Evolutionary conservation across 106 monocot species (phyloP), one percentile per base, ranked within the genome.

Genomic region (Narthecium ossifragum): DNA sequence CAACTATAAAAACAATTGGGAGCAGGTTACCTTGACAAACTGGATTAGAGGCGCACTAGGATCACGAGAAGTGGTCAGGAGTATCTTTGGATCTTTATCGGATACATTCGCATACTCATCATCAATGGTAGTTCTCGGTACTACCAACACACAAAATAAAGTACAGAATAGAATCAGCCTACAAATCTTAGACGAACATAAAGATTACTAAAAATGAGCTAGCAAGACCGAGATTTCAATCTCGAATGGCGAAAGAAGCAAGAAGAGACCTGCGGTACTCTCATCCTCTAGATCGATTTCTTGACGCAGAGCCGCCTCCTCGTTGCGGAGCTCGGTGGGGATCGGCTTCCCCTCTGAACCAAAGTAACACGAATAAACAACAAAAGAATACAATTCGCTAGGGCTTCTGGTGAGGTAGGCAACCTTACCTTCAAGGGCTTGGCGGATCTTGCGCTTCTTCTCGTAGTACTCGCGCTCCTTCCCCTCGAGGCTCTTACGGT

Each of bases 41-140:
- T 98, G 96, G 37, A 78, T 82, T 21, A 98, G 80, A 23, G 90
- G 96, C 2, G 80, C 83, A 66, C 96, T 98, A 63, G 96, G 96
- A 71, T 84, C 72, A 31, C 90, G 86, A 51, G 96, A 84, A 26
- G 88, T 88, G 13, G 84, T 88, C 53, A 88, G 53, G 22, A 88
- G 31, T 52, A 88, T 88, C 61, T 84, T 88, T 1, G 88, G 88
- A 52, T 88, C 88, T 27, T 49, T 66, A 2, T 51, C 31, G 1
- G 75, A 50, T 25, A 79, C 78, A 73, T 53, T 72, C 7, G 87
- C 82, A 63, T 82, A 88, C 50, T 88, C 87, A 73, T 88, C 82
- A 60, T 83, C 88, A 32, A 88, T 84, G 64, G 40, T 63, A 34
- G 65, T 66, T 41, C 57, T 76, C 30, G 76, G 88, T 29, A 83